Percentiles rank a stretch among this genome's conserved stretches.
These are phyloP conservation scores for Ceratobasidium sp. DNA, from an alignment of 1,284 basidiomycete genomes.

Conservation along the genomic window DNA sequence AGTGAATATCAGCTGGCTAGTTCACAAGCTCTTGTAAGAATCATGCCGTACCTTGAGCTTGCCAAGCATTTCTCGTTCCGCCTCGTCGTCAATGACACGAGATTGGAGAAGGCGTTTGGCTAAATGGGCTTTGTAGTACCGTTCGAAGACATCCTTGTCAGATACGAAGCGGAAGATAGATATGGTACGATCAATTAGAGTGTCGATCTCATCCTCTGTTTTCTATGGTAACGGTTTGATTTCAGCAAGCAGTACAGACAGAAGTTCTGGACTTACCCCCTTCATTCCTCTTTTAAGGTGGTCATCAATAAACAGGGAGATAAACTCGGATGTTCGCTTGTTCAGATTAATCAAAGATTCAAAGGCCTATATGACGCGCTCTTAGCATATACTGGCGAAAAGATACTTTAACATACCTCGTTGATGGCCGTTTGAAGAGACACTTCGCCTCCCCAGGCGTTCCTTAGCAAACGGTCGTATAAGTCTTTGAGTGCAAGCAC, in stretches of 20 bases:
- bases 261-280: slow-evolving; percentile 72
- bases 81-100: slow-evolving; percentile 95
- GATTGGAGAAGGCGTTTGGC: slow-evolving; percentile 90
- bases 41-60: slow-evolving; percentile 80
- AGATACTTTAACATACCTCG: slow-evolving; percentile 70
- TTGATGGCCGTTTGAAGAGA: slow-evolving; percentile 88
- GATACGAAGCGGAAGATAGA: slow-evolving; percentile 93
- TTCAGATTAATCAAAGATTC: slow-evolving; percentile 93
- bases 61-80: slow-evolving; percentile 96
- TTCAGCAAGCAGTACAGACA: slow-evolving; percentile 22
- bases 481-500: slow-evolving; percentile 93
- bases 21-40: background rate
- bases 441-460: slow-evolving; percentile 80
- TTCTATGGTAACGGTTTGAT: slow-evolving; percentile 68
- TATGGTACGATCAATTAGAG: slow-evolving; percentile 93
- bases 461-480: slow-evolving; percentile 82
- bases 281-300: slow-evolving; percentile 96
- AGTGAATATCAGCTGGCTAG: background rate
- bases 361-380: slow-evolving; percentile 75
- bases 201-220: slow-evolving; percentile 92
- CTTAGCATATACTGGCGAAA: background rate
- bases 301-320: slow-evolving; percentile 98
- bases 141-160: slow-evolving; percentile 98
- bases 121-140: slow-evolving; percentile 97
- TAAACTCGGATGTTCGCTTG: slow-evolving; percentile 90